phyloP scores from a whole-genome alignment of 345 rosid genomes.

The Rhodamnia rubescens region DNA sequence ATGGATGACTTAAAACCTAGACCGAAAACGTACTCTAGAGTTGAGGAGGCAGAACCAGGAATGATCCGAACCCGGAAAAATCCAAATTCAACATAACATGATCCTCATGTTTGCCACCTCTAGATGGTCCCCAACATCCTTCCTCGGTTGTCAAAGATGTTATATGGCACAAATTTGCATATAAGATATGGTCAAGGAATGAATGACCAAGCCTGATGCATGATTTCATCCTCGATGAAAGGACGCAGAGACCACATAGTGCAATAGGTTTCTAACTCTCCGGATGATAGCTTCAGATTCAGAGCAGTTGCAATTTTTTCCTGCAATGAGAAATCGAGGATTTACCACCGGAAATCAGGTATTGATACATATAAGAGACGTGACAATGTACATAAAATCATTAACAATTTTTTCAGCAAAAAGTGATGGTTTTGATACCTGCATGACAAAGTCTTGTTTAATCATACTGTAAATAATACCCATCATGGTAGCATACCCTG shows the following conservation, averaged over 20 bases:
- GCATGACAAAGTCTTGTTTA: conserved; percentile 71
- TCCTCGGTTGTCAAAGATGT: neutral
- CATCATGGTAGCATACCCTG: conserved; percentile 39
- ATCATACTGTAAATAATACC: conserved; percentile 60
- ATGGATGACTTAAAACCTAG: neutral
- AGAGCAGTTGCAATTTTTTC: conserved; percentile 54
- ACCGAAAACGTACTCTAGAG: neutral
- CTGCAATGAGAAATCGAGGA: conserved; percentile 18
- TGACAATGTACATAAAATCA: neutral
- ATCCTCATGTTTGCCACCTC: neutral
- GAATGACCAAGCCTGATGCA: conserved; percentile 55
- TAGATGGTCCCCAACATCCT: neutral
- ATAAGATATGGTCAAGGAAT: conserved; percentile 10
- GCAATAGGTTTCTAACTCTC: conserved; percentile 55
- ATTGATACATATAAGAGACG: neutral
- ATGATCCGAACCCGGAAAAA: neutral
- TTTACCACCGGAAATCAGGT: neutral
- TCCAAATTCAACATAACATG: neutral
- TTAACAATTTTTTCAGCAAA: neutral
- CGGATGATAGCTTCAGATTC: conserved; percentile 40
- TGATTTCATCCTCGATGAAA: conserved; percentile 44
- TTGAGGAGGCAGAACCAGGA: neutral
- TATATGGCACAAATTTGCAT: neutral
- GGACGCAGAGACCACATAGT: conserved; percentile 82
- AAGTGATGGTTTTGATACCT: conserved; percentile 22